Conservation (phyloP, 192 early-diverging fungal genomes). For the Gigaspora rosea region DNA sequence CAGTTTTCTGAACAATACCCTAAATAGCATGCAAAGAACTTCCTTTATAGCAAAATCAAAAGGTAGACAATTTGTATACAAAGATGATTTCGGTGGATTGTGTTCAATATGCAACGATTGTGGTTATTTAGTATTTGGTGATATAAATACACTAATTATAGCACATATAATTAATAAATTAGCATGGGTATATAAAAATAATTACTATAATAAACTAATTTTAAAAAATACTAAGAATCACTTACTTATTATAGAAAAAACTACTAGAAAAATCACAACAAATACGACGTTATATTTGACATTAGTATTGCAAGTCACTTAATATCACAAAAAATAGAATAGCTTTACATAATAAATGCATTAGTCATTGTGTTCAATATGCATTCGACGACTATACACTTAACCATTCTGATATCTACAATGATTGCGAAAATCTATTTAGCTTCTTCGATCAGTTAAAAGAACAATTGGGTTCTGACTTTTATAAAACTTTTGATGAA, state of each 20-base stretch:
- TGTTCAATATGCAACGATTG: conserved; percentile 7
- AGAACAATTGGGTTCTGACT: background rate
- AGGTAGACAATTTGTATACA: background rate
- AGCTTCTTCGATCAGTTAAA: background rate
- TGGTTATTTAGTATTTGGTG: background rate
- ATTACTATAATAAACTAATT: background rate
- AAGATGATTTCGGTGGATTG: background rate
- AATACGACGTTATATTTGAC: background rate
- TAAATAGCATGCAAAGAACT: background rate
- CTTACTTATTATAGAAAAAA: background rate
- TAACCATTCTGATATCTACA: background rate
- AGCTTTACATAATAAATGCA: no score
- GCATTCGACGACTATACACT: background rate
- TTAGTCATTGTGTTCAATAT: conserved; percentile 5
- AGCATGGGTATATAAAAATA: background rate
- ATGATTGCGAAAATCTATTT: background rate
- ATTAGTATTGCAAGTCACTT: background rate
- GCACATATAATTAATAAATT: background rate
- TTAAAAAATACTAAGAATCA: background rate
- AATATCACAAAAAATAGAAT: background rate
- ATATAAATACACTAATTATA: conserved; percentile 1
- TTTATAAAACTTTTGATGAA: background rate
- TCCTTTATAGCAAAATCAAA: conserved; percentile 6
- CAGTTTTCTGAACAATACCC: background rate
- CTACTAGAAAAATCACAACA: background rate